A percentile compares a stretch with the other conserved stretches of the same genome.
Conservation (phyloP, 2,329 filamentous ascomycete genomes). For the Macroventuria anomochaeta region DNA sequence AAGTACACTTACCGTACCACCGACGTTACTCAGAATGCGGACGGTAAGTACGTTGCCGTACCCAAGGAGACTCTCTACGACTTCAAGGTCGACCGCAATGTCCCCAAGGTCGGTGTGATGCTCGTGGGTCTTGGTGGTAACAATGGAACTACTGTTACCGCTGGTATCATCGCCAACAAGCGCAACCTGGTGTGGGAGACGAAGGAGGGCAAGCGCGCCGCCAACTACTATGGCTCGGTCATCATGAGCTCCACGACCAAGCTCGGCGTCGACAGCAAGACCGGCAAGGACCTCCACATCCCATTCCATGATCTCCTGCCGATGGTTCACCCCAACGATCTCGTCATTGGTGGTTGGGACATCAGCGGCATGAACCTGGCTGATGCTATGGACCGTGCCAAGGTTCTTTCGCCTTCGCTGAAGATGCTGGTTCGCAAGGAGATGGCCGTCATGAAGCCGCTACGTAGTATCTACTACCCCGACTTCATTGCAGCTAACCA, state of each 20-base stretch:
- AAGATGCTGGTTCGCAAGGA: constrained; percentile 92
- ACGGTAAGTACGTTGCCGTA: constrained; percentile 80
- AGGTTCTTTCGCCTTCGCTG: constrained; percentile 92
- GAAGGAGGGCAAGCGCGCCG: constrained; percentile 80
- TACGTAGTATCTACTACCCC: constrained; percentile 97
- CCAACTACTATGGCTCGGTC: constrained; percentile 98
- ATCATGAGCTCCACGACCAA: constrained; percentile 98
- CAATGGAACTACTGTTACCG: constrained; percentile 96
- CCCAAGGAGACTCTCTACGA: constrained; percentile 91
- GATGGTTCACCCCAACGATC: constrained; percentile 96
- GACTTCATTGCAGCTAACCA: constrained; percentile 99
- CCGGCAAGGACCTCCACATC: constrained; percentile 89
- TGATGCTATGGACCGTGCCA: constrained; percentile 91
- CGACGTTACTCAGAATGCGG: constrained; percentile 71
- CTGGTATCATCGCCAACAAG: constrained; percentile 95
- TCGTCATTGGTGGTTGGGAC: constrained; percentile 96
- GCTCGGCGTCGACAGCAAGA: constrained; percentile 85
- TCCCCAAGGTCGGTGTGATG: constrained; percentile 96
- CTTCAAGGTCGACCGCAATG: constrained; percentile 95
- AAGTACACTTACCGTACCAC: constrained; percentile 98
- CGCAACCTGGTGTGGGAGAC: constrained; percentile 89
- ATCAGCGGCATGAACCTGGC: constrained; percentile 91
- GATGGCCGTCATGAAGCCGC: constrained; percentile 84
- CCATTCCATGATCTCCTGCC: constrained; percentile 93
- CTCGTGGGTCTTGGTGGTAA: constrained; percentile 97